Conservation (phyloP, 768 basidiomycete genomes). For the Rhodotorula graminis region DNA sequence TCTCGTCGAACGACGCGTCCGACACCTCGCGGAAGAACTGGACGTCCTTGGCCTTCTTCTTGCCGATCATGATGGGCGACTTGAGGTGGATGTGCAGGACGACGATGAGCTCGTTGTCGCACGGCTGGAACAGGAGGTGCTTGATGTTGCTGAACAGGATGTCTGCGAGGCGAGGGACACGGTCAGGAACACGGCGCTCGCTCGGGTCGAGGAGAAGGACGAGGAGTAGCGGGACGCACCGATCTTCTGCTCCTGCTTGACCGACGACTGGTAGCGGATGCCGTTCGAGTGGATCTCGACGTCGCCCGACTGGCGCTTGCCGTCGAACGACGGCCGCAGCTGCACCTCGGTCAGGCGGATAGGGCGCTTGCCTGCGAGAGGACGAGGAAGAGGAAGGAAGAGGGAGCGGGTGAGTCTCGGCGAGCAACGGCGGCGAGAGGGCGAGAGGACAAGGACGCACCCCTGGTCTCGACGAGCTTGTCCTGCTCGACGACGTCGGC, state of each 20-base stretch:
- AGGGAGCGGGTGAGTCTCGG: too few species aligned
- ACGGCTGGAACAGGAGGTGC: slow-evolving; percentile 98
- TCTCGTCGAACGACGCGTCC: slow-evolving; percentile 96
- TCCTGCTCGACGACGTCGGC: slow-evolving; percentile 97
- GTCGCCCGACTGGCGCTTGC: slow-evolving; percentile 92
- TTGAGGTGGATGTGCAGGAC: slow-evolving; percentile 89
- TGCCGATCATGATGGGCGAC: slow-evolving; percentile 96
- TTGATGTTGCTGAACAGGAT: slow-evolving; percentile 95
- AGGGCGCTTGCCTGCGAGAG: slow-evolving; percentile 58
- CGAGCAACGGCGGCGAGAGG: too few species aligned
- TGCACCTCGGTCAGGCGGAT: slow-evolving; percentile 84
- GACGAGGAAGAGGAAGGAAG: too few species aligned
- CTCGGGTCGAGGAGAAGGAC: too few species aligned
- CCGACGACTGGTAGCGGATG: slow-evolving; percentile 80
- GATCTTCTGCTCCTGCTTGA: slow-evolving; percentile 76
- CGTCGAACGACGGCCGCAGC: slow-evolving; percentile 86
- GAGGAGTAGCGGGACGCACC: slow-evolving; percentile 63
- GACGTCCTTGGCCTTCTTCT: slow-evolving; percentile 95
- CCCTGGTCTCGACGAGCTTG: slow-evolving; percentile 78
- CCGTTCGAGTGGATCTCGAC: slow-evolving; percentile 98
- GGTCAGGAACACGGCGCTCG: too few species aligned
- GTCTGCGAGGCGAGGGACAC: slow-evolving; percentile 56
- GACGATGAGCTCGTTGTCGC: slow-evolving; percentile 89
- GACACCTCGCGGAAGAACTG: slow-evolving; percentile 98
- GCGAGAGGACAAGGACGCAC: slow-evolving; percentile 43